These are phyloP conservation scores for Globisporangium nunn DNA, from an alignment of 352 stramenopile genomes.

Conservation along the genomic window DNA sequence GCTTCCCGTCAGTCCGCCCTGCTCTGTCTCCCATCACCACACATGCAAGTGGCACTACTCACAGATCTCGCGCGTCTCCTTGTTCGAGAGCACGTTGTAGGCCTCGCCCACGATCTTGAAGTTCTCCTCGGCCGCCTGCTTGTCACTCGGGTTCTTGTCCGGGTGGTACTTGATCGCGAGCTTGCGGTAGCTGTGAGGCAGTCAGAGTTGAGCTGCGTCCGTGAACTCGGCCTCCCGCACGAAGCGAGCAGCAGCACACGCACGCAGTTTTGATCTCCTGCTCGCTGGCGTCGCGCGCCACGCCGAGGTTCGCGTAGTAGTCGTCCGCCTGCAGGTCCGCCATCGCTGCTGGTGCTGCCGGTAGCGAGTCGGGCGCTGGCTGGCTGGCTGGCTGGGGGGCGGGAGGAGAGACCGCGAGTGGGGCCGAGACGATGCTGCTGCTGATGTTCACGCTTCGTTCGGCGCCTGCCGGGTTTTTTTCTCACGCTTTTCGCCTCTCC, in stretches of 20 bases:
- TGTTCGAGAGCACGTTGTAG: constrained; percentile 92
- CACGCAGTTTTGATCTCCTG: constrained; percentile 85
- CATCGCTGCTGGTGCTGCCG: neutral
- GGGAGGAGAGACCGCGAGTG: neutral
- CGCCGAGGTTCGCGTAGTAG: constrained; percentile 86
- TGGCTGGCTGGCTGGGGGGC: neutral
- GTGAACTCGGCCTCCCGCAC: too few relatives aligned
- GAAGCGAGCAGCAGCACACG: constrained; percentile 9
- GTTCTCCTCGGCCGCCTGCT: constrained; percentile 82
- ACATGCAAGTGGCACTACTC: constrained; percentile 8
- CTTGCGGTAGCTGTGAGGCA: constrained; percentile 72
- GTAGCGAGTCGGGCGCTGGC: neutral
- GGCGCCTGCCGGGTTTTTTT: neutral
- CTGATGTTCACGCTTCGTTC: neutral
- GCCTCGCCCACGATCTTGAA: constrained; percentile 93
- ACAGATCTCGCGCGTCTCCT: constrained; percentile 88
- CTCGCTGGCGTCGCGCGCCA: constrained; percentile 52
- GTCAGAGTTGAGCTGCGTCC: too few relatives aligned
- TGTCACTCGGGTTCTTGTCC: constrained; percentile 88
- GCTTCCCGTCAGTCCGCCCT: too few relatives aligned
- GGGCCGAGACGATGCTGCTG: too few relatives aligned
- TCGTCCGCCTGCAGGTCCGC: constrained; percentile 61
- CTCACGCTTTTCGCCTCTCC: neutral
- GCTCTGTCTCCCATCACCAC: neutral
- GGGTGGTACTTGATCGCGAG: constrained; percentile 91